Evolutionary conservation across 176 grass and related monocot species (phyloP).

Genomic region (Oryza nivara): DNA sequence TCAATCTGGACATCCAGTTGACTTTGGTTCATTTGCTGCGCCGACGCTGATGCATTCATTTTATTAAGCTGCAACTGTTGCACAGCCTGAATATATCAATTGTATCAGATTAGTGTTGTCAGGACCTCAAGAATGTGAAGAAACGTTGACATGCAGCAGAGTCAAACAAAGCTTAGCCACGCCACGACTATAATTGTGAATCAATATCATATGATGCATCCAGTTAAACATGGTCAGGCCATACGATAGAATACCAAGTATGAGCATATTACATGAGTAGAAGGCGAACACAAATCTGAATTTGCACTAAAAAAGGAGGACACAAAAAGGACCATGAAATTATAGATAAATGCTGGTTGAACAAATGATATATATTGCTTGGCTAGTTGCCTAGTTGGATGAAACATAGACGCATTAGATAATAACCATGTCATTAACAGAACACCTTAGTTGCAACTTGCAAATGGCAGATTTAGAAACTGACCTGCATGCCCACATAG

Average conservation of each 20-base stretch:
- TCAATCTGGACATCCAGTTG: conserved; percentile 80
- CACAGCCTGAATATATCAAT: conserved; percentile 71
- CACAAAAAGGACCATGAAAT: not conserved
- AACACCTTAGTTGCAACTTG: not conserved
- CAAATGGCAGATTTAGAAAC: conserved; percentile 27
- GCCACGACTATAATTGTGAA: not conserved
- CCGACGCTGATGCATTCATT: conserved; percentile 44
- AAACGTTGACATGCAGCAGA: not conserved
- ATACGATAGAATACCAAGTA: not conserved
- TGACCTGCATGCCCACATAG: conserved; percentile 95
- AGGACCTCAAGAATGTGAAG: conserved; percentile 16
- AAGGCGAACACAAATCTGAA: conserved; percentile 4
- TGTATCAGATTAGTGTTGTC: conserved; percentile 18
- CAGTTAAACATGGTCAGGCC: not conserved
- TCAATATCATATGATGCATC: not conserved
- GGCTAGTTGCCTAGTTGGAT: not conserved
- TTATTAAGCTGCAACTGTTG: conserved; percentile 81
- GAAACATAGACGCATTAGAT: not conserved
- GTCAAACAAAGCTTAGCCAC: not conserved
- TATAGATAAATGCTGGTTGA: not conserved
- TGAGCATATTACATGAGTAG: not conserved
- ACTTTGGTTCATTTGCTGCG: conserved; percentile 71
- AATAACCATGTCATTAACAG: not conserved
- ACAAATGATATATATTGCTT: not conserved
- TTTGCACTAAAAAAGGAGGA: not conserved